Conservation (phyloP, 805 yeast species). For the Metschnikowia borealis region DNA sequence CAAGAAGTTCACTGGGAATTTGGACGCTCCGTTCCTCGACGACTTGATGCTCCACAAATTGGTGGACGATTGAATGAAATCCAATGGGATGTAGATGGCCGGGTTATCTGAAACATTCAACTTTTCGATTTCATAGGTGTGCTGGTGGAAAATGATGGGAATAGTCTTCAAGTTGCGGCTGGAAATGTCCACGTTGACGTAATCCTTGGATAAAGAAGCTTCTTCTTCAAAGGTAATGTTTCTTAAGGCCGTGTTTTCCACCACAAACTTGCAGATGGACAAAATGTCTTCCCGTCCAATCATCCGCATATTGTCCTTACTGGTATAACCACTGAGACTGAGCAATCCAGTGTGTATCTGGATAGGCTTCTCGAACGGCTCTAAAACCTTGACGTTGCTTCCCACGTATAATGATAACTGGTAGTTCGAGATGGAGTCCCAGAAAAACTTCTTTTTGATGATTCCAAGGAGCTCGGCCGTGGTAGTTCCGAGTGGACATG, state of each 20-base stretch:
- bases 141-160: conserved; percentile 77
- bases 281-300: conserved; percentile 83
- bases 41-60: conserved; percentile 65
- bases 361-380: conserved; percentile 71
- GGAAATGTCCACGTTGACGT: conserved; percentile 67
- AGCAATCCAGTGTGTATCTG: conserved; percentile 71
- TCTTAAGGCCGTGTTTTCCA: conserved; percentile 59
- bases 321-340: conserved; percentile 72
- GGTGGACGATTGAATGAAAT: conserved; percentile 78
- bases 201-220: conserved; percentile 58
- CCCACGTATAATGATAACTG: conserved; percentile 75
- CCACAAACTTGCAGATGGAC: conserved; percentile 74
- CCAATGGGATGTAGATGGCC: conserved; percentile 75
- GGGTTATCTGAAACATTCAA: conserved; percentile 86
- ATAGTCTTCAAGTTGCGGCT: conserved; percentile 76
- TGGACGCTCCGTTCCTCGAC: conserved; percentile 67
- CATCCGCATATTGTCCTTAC: conserved; percentile 69
- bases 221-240: conserved; percentile 68
- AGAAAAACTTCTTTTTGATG: conserved; percentile 73
- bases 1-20: conserved; percentile 69
- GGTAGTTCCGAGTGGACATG: conserved; percentile 74
- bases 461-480: conserved; percentile 68
- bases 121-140: conserved; percentile 74
- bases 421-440: conserved; percentile 66
- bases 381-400: conserved; percentile 66